phyloP scores from a whole-genome alignment of 139 green algal genomes.

The Dunaliella primolecta region DNA sequence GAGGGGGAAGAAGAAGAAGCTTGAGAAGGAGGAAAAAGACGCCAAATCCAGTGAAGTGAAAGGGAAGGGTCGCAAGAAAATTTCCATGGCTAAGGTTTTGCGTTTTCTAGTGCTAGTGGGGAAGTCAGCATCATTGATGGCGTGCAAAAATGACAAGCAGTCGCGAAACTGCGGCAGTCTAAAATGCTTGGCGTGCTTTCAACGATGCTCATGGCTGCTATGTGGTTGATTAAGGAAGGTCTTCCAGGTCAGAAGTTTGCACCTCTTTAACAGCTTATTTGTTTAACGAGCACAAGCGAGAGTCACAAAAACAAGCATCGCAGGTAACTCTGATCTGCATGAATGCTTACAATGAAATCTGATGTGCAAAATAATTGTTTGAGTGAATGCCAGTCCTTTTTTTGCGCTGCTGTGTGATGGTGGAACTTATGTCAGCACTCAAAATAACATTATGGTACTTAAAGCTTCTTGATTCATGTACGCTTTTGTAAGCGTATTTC shows the following conservation, averaged over 20 bases:
- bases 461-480: background rate
- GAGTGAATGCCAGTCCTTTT: background rate
- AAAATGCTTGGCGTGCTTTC: background rate
- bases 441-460: background rate
- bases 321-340: background rate
- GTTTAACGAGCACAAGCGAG: background rate
- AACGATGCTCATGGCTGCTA: background rate
- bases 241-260: background rate
- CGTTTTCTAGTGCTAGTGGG: background rate
- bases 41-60: no score
- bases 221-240: background rate
- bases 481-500: background rate
- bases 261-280: background rate
- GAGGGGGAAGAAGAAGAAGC: no score
- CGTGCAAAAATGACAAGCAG: background rate
- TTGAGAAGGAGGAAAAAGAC: no score
- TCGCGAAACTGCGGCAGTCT: background rate
- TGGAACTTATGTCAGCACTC: background rate
- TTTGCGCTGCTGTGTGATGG: background rate
- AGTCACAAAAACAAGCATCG: background rate
- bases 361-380: background rate
- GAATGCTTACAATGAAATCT: background rate
- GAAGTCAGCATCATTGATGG: background rate
- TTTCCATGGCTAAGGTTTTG: no score
- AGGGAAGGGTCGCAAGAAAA: no score